Conservation (phyloP, 371 early-diverging fungal species). For the Coemansia sp. region DNA sequence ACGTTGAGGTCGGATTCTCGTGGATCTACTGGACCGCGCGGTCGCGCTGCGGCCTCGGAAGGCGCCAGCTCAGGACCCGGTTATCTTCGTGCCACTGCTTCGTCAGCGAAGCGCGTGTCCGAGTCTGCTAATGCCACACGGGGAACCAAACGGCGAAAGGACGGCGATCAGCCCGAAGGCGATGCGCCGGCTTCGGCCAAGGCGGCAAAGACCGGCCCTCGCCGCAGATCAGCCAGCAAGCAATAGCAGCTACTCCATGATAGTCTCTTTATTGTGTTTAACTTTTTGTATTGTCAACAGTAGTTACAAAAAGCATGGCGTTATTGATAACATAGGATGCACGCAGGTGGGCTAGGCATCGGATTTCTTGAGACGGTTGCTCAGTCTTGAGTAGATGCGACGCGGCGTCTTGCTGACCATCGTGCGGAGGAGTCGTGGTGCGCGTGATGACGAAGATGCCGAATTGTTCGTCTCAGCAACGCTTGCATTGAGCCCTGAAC, state of each 20-base stretch:
- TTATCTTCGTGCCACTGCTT: conserved; percentile 48
- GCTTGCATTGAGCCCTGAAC: conserved; percentile 6
- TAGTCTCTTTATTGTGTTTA: background rate
- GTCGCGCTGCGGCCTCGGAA: background rate
- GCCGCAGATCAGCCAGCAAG: conserved; percentile 24
- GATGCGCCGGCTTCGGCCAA: conserved; percentile 6
- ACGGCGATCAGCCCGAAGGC: conserved; percentile 3
- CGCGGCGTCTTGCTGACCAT: conserved; percentile 27
- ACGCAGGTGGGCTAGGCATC: background rate
- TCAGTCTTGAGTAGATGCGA: conserved; percentile 32
- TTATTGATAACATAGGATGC: no score
- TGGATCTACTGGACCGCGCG: background rate
- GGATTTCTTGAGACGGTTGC: conserved; percentile 24
- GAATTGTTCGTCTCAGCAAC: background rate
- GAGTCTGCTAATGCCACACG: conserved; percentile 12
- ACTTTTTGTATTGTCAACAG: background rate
- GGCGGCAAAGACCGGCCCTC: conserved; percentile 18
- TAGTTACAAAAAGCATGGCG: no score
- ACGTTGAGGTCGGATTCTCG: conserved; percentile 34
- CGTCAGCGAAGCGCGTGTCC: conserved; percentile 35
- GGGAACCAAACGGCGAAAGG: conserved; percentile 43
- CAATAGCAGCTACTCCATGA: conserved; percentile 1
- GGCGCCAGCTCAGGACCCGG: conserved; percentile 18
- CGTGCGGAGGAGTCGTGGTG: conserved; percentile 18
- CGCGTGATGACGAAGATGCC: conserved; percentile 7